Evolutionary conservation across 2,329 filamentous ascomycete species (phyloP).

Genomic region (Aspergillus sp.): DNA sequence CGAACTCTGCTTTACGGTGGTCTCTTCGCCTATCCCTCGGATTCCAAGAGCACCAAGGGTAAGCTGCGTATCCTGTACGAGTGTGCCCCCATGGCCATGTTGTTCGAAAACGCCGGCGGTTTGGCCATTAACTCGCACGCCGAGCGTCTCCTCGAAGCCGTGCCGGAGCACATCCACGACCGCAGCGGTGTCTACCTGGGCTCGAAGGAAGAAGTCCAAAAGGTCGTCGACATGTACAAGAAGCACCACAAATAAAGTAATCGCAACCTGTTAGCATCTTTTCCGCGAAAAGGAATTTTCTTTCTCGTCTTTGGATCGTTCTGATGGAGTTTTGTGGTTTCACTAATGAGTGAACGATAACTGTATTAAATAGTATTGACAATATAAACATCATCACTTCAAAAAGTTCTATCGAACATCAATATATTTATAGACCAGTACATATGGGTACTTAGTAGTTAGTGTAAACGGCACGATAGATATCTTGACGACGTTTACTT

Average conservation of each 20-base stretch:
- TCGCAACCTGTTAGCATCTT: not conserved
- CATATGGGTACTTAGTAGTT: too few species aligned
- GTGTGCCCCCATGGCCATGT: constrained; percentile 97
- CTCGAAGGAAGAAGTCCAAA: constrained; percentile 89
- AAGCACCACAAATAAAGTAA: constrained; percentile 27
- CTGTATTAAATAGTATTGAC: not conserved
- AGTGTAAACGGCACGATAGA: too few species aligned
- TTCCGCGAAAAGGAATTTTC: not conserved
- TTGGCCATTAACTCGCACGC: constrained; percentile 87
- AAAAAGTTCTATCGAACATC: too few species aligned
- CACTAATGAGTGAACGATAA: not conserved
- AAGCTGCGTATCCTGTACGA: constrained; percentile 97
- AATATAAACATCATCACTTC: not conserved
- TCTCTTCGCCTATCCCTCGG: constrained; percentile 93
- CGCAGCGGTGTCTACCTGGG: constrained; percentile 93
- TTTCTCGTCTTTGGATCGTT: constrained; percentile 2
- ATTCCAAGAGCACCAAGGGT: constrained; percentile 97
- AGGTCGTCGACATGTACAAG: constrained; percentile 79
- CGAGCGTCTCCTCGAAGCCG: constrained; percentile 79
- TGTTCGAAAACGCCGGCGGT: constrained; percentile 96
- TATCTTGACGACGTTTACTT: too few species aligned
- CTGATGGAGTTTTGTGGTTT: not conserved
- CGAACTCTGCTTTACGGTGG: constrained; percentile 90
- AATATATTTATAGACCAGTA: too few species aligned
- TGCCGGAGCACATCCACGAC: constrained; percentile 91